Conservation (phyloP, 371 early-diverging fungal species). For the Racocetra persica region DNA sequence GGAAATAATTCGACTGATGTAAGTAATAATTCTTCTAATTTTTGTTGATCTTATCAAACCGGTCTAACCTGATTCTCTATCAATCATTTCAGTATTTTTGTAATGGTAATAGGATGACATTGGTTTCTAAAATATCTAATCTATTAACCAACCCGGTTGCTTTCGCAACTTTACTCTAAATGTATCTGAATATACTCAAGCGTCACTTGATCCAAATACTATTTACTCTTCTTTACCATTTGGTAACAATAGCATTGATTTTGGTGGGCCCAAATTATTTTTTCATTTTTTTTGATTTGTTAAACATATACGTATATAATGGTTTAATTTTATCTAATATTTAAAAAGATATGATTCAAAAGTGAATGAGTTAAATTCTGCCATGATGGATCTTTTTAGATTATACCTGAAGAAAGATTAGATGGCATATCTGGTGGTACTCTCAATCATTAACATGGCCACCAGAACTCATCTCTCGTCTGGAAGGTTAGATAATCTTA, state of each 20-base stretch:
- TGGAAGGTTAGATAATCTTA: neutral
- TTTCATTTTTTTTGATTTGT: too few species aligned
- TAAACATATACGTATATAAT: neutral
- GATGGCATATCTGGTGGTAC: neutral
- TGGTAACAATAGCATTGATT: neutral
- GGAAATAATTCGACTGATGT: slow-evolving; percentile 34
- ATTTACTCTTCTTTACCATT: slow-evolving; percentile 18
- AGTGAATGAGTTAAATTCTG: slow-evolving; percentile 14
- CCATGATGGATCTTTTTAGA: slow-evolving; percentile 44
- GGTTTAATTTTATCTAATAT: neutral
- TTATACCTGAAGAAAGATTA: slow-evolving; percentile 34
- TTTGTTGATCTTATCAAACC: neutral
- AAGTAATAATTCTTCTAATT: neutral
- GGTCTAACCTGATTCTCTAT: neutral
- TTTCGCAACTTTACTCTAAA: slow-evolving; percentile 73
- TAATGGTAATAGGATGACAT: slow-evolving; percentile 54
- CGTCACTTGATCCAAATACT: slow-evolving; percentile 22
- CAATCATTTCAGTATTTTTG: too few species aligned
- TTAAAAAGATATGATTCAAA: slow-evolving; percentile 7
- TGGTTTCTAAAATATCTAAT: slow-evolving; percentile 75
- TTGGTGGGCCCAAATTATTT: neutral
- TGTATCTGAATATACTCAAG: slow-evolving; percentile 52
- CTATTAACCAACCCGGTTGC: slow-evolving; percentile 61
- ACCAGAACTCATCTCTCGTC: neutral
- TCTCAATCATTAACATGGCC: slow-evolving; percentile 4